Conservation (phyloP, 2,329 filamentous ascomycete species). For the Huntiella abstrusa region DNA sequence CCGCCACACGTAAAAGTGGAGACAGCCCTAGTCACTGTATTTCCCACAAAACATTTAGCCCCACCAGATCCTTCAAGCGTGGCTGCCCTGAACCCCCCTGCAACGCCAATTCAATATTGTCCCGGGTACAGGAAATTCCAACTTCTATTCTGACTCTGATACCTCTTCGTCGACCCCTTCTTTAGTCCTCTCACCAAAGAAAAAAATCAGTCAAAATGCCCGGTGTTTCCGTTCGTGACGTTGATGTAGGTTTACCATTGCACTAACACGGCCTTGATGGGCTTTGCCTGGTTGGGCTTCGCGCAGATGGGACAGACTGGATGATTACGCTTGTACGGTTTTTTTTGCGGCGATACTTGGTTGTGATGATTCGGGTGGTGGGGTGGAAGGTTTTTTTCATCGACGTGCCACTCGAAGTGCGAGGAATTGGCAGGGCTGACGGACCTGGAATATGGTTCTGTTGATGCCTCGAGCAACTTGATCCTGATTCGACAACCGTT, state of each 20-base stretch:
- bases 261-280: too few relatives aligned
- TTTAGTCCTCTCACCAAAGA: slow-evolving; percentile 14
- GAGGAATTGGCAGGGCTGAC: neutral
- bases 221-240: slow-evolving; percentile 66
- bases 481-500: neutral
- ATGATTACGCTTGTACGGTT: too few relatives aligned
- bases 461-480: neutral
- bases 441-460: neutral
- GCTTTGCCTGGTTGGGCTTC: too few relatives aligned
- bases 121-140: neutral
- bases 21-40: slow-evolving; percentile 7
- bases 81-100: too few relatives aligned
- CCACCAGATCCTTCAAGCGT: slow-evolving; percentile 2
- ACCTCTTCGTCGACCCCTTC: slow-evolving; percentile 6
- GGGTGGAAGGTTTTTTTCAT: neutral
- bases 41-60: neutral
- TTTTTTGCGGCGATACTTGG: too few relatives aligned
- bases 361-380: neutral
- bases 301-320: too few relatives aligned
- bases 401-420: slow-evolving; percentile 1
- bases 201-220: slow-evolving; percentile 49
- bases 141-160: slow-evolving; percentile 1
- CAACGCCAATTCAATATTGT: too few relatives aligned
- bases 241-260: slow-evolving; percentile 45
- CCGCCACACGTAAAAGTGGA: neutral